phyloP scores from a whole-genome alignment of 257 asterid genomes.

The Paulownia fortunei region DNA sequence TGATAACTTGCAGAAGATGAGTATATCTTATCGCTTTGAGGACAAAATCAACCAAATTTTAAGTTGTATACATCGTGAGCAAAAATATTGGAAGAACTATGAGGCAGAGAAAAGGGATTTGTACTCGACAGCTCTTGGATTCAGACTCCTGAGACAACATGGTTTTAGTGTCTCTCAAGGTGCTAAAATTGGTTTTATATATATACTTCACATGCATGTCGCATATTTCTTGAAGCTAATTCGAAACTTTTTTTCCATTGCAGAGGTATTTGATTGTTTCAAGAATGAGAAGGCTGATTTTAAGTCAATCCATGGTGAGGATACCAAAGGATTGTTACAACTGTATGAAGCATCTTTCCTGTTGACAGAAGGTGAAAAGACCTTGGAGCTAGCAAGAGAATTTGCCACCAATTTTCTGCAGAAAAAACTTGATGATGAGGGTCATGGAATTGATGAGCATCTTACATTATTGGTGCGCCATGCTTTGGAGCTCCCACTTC shows the following conservation, averaged over 20 bases:
- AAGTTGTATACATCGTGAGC: neutral
- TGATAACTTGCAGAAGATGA: slow-evolving; percentile 46
- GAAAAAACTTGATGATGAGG: slow-evolving; percentile 5
- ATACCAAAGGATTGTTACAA: slow-evolving; percentile 42
- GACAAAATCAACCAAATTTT: slow-evolving; percentile 36
- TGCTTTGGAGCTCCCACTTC: slow-evolving; percentile 50
- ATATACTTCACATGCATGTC: too few species aligned
- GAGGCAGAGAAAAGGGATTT: slow-evolving; percentile 36
- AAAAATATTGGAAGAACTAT: neutral
- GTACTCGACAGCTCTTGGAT: slow-evolving; percentile 42
- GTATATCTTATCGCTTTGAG: slow-evolving; percentile 41
- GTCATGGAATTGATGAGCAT: too few species aligned
- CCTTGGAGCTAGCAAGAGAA: slow-evolving; percentile 44
- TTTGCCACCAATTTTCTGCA: slow-evolving; percentile 28
- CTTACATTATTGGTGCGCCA: too few species aligned
- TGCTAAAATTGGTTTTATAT: neutral
- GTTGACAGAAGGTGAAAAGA: slow-evolving; percentile 42
- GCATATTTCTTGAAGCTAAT: too few species aligned
- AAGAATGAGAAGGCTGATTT: slow-evolving; percentile 40
- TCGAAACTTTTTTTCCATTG: neutral
- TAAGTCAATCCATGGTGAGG: slow-evolving; percentile 22
- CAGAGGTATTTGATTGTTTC: slow-evolving; percentile 50
- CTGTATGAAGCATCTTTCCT: slow-evolving; percentile 60
- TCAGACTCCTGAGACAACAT: slow-evolving; percentile 50
- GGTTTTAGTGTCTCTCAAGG: slow-evolving; percentile 49